Evolutionary conservation across 768 basidiomycete species (phyloP).

Genomic region (Nidularia pulvinata): DNA sequence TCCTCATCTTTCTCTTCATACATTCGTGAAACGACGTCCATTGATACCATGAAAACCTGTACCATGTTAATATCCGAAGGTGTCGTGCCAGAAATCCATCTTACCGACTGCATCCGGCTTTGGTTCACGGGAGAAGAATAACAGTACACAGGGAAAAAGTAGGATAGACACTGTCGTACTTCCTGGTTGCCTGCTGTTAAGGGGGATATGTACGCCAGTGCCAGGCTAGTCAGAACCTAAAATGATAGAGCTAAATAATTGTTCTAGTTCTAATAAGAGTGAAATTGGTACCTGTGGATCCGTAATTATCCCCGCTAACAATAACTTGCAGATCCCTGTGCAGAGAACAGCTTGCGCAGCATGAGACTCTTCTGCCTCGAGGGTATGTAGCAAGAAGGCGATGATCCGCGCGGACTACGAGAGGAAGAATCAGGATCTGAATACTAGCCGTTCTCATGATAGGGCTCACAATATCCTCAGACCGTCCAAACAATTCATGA

Average conservation of each 20-base stretch:
- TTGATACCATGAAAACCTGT: constrained; percentile 74
- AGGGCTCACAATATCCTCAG: constrained; percentile 37
- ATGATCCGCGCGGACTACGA: constrained; percentile 36
- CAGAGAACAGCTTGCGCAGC: constrained; percentile 78
- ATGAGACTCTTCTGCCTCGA: constrained; percentile 69
- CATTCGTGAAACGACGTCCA: constrained; percentile 55
- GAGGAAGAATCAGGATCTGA: neutral
- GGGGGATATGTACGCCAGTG: constrained; percentile 79
- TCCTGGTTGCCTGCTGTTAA: constrained; percentile 83
- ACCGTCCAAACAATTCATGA: constrained; percentile 64
- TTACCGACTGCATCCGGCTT: constrained; percentile 51
- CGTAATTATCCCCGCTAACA: constrained; percentile 81
- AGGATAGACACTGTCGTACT: constrained; percentile 89
- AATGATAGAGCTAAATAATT: neutral
- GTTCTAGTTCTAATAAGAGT: neutral
- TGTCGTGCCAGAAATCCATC: constrained; percentile 8
- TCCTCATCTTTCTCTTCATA: constrained; percentile 70
- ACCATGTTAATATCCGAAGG: neutral
- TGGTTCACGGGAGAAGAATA: constrained; percentile 86
- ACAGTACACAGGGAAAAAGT: constrained; percentile 95
- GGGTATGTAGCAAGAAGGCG: constrained; percentile 45
- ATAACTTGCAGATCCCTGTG: constrained; percentile 86
- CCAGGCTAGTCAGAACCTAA: constrained; percentile 38
- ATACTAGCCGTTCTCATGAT: neutral
- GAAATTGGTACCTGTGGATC: constrained; percentile 64